Evolutionary conservation across 495 filamentous ascomycete genomes (phyloP).

Genomic region (Annulohypoxylon maeteangense): DNA sequence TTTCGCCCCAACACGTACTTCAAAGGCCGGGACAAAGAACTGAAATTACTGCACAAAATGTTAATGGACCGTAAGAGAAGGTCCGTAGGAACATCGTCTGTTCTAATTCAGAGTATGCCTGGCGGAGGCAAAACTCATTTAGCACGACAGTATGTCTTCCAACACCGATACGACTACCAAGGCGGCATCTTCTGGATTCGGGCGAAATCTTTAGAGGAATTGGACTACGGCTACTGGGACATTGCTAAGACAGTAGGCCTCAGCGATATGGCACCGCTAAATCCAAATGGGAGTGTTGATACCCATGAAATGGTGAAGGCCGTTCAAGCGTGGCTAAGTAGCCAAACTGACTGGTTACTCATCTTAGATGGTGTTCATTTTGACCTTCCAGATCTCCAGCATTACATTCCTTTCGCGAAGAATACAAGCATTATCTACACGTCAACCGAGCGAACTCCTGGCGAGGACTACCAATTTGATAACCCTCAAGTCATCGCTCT

Average conservation of each 20-base stretch:
- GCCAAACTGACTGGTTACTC: slow-evolving; percentile 76
- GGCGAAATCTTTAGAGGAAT: slow-evolving; percentile 70
- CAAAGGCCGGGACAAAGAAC: slow-evolving; percentile 76
- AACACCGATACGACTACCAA: slow-evolving; percentile 70
- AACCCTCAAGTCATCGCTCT: slow-evolving; percentile 79
- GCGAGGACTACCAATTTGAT: slow-evolving; percentile 74
- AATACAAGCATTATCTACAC: slow-evolving; percentile 82
- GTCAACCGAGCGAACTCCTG: slow-evolving; percentile 72
- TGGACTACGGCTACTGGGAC: slow-evolving; percentile 76
- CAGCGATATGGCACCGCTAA: slow-evolving; percentile 51
- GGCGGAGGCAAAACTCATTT: slow-evolving; percentile 85
- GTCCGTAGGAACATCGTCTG: slow-evolving; percentile 70
- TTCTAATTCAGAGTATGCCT: slow-evolving; percentile 77
- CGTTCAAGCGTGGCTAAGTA: slow-evolving; percentile 77
- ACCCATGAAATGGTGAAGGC: slow-evolving; percentile 65
- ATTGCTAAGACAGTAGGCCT: slow-evolving; percentile 75
- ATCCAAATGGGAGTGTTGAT: slow-evolving; percentile 55
- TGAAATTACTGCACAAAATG: slow-evolving; percentile 73
- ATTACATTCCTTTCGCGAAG: slow-evolving; percentile 75
- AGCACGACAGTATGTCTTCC: slow-evolving; percentile 82
- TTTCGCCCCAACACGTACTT: slow-evolving; percentile 84
- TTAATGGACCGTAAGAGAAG: slow-evolving; percentile 72
- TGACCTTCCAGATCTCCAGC: slow-evolving; percentile 67
- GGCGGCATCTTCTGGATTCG: slow-evolving; percentile 86
- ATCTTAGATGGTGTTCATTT: slow-evolving; percentile 81